Conservation (phyloP, 495 filamentous ascomycete species). For the Penicillium maclennaniae region DNA sequence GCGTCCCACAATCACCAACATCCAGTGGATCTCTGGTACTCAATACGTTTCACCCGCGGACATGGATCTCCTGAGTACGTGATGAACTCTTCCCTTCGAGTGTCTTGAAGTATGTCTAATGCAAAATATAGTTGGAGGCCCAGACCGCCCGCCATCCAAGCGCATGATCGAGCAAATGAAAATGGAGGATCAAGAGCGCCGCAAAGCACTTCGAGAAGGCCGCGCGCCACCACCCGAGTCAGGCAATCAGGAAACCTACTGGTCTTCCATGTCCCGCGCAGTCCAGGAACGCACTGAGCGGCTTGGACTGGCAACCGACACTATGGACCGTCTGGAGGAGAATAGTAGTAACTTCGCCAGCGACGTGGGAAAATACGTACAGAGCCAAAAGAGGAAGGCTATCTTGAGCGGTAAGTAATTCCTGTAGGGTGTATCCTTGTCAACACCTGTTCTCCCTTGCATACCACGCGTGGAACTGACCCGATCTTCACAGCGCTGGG, state of each 20-base stretch:
- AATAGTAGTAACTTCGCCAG: conserved; percentile 76
- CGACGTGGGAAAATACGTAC: conserved; percentile 82
- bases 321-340: conserved; percentile 74
- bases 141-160: conserved; percentile 76
- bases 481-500: conserved; percentile 32
- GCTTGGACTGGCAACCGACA: conserved; percentile 75
- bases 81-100: not conserved
- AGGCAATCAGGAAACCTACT: conserved; percentile 54
- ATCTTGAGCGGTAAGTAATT: conserved; percentile 59
- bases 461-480: conserved; percentile 22
- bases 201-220: conserved; percentile 41
- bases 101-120: conserved; percentile 5
- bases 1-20: conserved; percentile 89
- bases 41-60: conserved; percentile 88
- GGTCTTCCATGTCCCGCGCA: conserved; percentile 72
- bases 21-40: conserved; percentile 95
- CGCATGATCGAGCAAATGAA: conserved; percentile 68
- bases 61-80: conserved; percentile 73
- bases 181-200: conserved; percentile 53
- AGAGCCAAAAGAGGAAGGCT: conserved; percentile 77
- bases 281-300: conserved; percentile 87
- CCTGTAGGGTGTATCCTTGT: not conserved
- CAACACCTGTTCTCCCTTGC: conserved; percentile 19
- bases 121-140: conserved; percentile 62
- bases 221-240: conserved; percentile 23